Percentiles rank a stretch among this genome's conserved stretches.
These are phyloP conservation scores for Keithomyces neogunnii DNA, from an alignment of 2,329 filamentous ascomycete genomes.

Conservation along the genomic window DNA sequence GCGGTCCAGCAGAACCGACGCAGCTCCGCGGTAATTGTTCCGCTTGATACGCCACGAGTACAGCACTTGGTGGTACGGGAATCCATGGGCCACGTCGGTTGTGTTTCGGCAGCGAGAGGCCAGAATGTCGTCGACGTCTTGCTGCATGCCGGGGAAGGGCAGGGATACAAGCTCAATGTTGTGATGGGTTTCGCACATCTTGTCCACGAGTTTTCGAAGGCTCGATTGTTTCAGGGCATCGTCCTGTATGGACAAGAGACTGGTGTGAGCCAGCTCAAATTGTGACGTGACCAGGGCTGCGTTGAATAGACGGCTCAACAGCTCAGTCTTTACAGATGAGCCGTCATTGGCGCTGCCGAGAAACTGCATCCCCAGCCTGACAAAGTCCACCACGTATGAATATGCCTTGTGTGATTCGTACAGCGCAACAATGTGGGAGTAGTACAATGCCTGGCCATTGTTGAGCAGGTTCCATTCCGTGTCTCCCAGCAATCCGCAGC, in stretches of 20 bases:
- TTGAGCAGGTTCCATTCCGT: constrained; percentile 63
- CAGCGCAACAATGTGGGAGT: constrained; percentile 73
- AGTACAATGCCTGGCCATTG: constrained; percentile 73
- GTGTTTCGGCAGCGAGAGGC: constrained; percentile 61
- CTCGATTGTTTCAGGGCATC: constrained; percentile 62
- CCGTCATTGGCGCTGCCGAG: constrained; percentile 21
- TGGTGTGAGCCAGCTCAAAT: constrained; percentile 76
- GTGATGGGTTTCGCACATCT: constrained; percentile 60
- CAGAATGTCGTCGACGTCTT: constrained; percentile 72
- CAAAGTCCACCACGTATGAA: constrained; percentile 78
- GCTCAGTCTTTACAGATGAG: constrained; percentile 50
- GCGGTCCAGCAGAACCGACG: constrained; percentile 53
- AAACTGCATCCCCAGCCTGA: constrained; percentile 65
- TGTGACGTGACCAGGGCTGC: constrained; percentile 70
- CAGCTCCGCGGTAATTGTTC: constrained; percentile 76
- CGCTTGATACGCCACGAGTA: constrained; percentile 84
- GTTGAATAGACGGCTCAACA: constrained; percentile 77
- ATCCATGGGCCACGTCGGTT: constrained; percentile 54
- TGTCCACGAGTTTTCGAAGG: constrained; percentile 60
- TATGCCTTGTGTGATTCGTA: constrained; percentile 73
- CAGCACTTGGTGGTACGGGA: constrained; percentile 83
- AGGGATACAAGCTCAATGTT: constrained; percentile 62
- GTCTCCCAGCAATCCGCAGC: constrained; percentile 62
- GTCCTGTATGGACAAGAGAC: constrained; percentile 65
- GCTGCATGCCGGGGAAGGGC: constrained; percentile 69